A percentile compares a stretch with the other conserved stretches of the same genome.
Conservation (phyloP, 768 basidiomycete species). For the Lentinus tigrinus region DNA sequence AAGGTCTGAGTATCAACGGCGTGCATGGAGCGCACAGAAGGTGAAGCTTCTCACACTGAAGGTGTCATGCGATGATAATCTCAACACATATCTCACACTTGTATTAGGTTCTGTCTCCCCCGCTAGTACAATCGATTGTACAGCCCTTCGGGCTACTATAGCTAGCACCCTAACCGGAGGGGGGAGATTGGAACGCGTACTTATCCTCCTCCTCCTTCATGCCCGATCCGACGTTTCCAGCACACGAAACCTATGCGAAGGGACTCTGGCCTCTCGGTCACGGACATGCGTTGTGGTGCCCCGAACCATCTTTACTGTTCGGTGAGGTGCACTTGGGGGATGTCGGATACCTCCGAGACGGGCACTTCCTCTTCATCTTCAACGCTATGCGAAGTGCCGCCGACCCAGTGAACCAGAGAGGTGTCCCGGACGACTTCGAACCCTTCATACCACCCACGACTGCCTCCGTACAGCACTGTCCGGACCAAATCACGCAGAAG, state of each 20-base stretch:
- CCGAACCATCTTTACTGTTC: neutral
- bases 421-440: neutral
- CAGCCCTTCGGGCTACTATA: no score
- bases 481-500: neutral
- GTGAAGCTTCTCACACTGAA: no score
- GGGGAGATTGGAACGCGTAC: no score
- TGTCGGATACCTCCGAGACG: slow-evolving; percentile 9
- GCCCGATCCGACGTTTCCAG: neutral
- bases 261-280: slow-evolving; percentile 5
- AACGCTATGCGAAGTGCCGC: neutral
- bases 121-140: no score
- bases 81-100: no score
- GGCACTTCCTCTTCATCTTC: slow-evolving; percentile 13
- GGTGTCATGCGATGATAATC: no score
- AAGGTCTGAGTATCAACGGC: no score
- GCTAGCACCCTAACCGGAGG: no score
- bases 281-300: slow-evolving; percentile 11
- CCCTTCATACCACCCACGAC: neutral
- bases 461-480: neutral
- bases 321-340: slow-evolving; percentile 16
- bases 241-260: slow-evolving; percentile 5
- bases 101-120: no score
- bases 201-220: neutral
- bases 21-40: no score
- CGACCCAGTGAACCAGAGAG: neutral